Evolutionary conservation across 306 rosid species (phyloP).

Genomic region (Trifolium dubium): DNA sequence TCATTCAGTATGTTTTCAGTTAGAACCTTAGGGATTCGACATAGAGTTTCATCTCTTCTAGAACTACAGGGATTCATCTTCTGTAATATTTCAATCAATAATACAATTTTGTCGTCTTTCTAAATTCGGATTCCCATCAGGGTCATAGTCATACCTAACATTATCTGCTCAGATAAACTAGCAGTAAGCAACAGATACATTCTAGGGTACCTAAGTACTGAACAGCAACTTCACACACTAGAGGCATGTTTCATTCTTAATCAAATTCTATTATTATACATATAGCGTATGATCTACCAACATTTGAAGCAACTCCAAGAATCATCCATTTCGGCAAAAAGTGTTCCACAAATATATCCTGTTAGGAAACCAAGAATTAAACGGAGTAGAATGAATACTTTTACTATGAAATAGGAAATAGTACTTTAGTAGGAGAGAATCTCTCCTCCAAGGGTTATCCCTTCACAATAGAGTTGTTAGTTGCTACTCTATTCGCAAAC

Average conservation of each 20-base stretch:
- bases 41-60: not conserved
- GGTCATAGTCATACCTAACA: not conserved
- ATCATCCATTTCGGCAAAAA: constrained; percentile 28
- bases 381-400: too few species aligned
- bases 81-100: not conserved
- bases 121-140: not conserved
- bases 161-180: constrained; percentile 8
- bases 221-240: constrained; percentile 1
- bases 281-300: not conserved
- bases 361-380: too few species aligned
- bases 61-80: not conserved
- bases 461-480: too few species aligned
- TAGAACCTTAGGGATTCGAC: not conserved
- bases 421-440: too few species aligned
- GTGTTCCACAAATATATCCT: not conserved
- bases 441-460: too few species aligned
- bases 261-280: not conserved
- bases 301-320: constrained; percentile 20
- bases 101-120: not conserved
- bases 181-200: constrained; percentile 4
- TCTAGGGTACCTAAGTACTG: not conserved
- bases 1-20: not conserved
- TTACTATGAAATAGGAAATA: too few species aligned
- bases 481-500: too few species aligned
- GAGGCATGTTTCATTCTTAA: constrained; percentile 24